Base-by-base conservation (phyloP, 2,329 filamentous ascomycete species). In the Scedosporium apiospermum region DNA sequence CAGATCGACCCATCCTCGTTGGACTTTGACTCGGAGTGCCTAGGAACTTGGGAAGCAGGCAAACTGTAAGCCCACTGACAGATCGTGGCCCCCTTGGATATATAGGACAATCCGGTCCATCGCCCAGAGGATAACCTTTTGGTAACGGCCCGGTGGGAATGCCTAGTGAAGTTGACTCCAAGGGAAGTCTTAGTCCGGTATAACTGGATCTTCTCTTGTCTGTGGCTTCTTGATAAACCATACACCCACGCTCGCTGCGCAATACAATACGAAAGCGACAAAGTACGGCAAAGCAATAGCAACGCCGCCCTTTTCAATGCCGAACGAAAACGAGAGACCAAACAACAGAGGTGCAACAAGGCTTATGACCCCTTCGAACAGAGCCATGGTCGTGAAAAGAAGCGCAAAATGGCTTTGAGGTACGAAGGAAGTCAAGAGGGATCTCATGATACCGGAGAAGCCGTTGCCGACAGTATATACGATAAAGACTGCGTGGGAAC, bases 301-400 rank as follows among this genome's bases (percentile, higher is more conserved):
- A 6, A 58, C 14, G 12, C 60, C 64, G 2, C 62, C 64, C 23
- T 46, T 27, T 26, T 61, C 53, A 26, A 65, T 38, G 1, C 64
- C 64, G 41, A 18, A 42, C 27, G 64, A 62, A 46, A 65, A 63
- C 4, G 64, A 58, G 23, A 64, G 55, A 1, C 59, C 62, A 12
- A 65, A 60, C 9, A 65, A 30, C 7, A 62, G 44, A 7, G 64
- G 49, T 7, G 60, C 55, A 10, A 41, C 30, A 4, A 65, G 46
- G 16, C 38, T 49, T 16, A 59, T 46, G 4, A 63, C n/a, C n/a
- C 64, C 62, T 27, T 65, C 64, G 18, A 65, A 65, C 7, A 65
- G 46, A 16, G 64, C 62, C 55, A 65, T 64, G 9, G 64, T 65
- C 4, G 64, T 65, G 57, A 58, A 65, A 1, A 65, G 46, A 3